Base-by-base conservation (phyloP, 2,329 filamentous ascomycete species). In the Curvularia sp. region DNA sequence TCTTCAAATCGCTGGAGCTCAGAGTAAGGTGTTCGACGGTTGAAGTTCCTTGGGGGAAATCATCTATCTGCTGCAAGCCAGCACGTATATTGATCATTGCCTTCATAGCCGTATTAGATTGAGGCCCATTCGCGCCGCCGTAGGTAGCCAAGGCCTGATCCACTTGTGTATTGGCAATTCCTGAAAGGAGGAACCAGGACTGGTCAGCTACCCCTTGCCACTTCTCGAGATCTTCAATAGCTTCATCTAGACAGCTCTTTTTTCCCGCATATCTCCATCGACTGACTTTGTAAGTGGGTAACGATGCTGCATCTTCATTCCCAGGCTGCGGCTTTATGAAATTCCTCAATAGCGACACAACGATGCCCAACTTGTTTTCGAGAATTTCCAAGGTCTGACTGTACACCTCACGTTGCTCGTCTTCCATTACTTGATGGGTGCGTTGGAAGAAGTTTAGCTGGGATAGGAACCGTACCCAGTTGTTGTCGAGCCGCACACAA, bases 161-260 rank as follows among this genome's bases (percentile, higher is more conserved):
- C 8, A 57, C 27, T n/a, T 53, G 36, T 6, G 53, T 42, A 18
- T 49, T 55, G 5, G 59, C 54, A 15, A 61, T 60, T 36, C 45
- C 63, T 30, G 65, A 27, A 2, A 58, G 56, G 13, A 63, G 42
- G 30, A 47, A 65, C 65, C 63, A 68, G 1, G 53, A 53, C 12
- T 62, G 63, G 53, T 68, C 52, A 25, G 61, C 63, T 3, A 49
- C 23, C 13, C 32, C 34, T 49, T 67, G 63, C 60, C 60, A 67
- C 10, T n/a, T 41, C 18, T 61, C 39, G 15, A 59, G 48, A 13
- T 55, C 42, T 1, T 47, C 19, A 4, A 47, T 32, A 5, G 45
- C 45, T 7, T 30, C 27, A 18, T 47, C 45, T 18, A 47, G 19
- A 18, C 25, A n/a, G 5, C 18, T 47, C 18, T 47, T 32, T 5